Evolutionary conservation across 768 basidiomycete genomes (phyloP), one percentile per base, ranked within the genome.

Genomic region (Guyanaporus albipodus): DNA sequence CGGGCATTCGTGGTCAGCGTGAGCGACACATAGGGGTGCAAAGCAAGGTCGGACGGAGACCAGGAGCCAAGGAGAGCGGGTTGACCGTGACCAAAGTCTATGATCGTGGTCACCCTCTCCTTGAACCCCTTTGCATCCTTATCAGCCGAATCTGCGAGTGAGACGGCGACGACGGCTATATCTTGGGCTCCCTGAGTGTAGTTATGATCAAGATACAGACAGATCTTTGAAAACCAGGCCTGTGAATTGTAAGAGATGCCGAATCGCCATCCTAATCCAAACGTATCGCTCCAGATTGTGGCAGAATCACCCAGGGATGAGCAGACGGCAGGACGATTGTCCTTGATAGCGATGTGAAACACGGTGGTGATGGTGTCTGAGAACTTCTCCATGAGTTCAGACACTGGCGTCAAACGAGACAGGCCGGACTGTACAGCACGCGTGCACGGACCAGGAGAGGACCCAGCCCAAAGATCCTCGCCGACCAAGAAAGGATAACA

Each of bases 191-290:
- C 42, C 28, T 58, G 52, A 22, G 49, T 44, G 32, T 48, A 48
- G n/a, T 55, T 59, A 12, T 63, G 63, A n/a, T 66, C 61, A n/a
- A 63, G 61, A 34, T 58, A 46, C 21, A 66, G 5, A 24, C 49
- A 48, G 38, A 66, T 44, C 38, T 47, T 60, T 27, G 58, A 36
- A 38, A 63, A 61, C 58, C 63, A 60, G 28, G 39, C 60, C 23
- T 37, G 15, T 0, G 22, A 27, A 5, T 46, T 54, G 58, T 46
- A 52, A 1, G 64, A 33, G 19, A 63, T 42, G 5, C 62, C 62
- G 6, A 63, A 42, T 3, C 62, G 64, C 64, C 61, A 63, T 3
- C 62, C 62, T 8, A 63, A 6, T 0, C 62, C 62, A 37, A 63
- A 66, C 12, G 35, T 36, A n/a, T 59, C 56, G 48, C 59, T 54